Base-by-base conservation (phyloP, 1,284 basidiomycete species). In the Prillingera fragicola region DNA sequence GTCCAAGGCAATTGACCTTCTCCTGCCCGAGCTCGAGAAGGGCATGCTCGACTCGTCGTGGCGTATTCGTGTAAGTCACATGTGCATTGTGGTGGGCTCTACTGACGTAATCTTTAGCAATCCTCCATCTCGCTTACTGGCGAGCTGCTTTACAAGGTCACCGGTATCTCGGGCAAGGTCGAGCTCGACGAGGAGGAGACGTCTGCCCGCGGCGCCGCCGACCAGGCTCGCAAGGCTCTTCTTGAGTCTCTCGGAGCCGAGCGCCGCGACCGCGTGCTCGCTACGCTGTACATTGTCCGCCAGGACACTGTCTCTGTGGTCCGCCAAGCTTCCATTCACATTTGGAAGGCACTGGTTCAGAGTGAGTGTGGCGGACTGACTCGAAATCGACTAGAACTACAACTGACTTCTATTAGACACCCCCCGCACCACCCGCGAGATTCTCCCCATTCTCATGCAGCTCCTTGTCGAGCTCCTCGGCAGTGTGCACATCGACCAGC, bases 321-420 rank as follows among this genome's bases (percentile, higher is more conserved):
- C 28, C 82, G 95, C 35, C 86, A 91, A 69, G 82, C 89, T 3
- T 89, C 94, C 0, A 82, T 94, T 43, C 90, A 94, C 55, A 96
- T 97, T 55, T 99, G 95, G 95, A 98, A 98, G 73, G 92, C 88
- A 1, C 77, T 98, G 52, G 92, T 99, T 21, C 81, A 89, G 70
- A 98, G 76, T 68, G 71, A 72, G 51, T 71, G 9, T 14, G 17
- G 3, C 14, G 10, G 9, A 18, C 19, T 23, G 13, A 6, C 8
- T 12, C 24, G 10, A 10, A 8, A 15, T n/a, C 13, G 23, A 18
- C 15, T 9, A 24, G 17, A 19, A 19, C 17, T 7, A 12, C n/a
- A 33, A 33, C 17, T 33, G 32, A 19, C 32, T 21, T 29, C 17
- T 15, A 38, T 15, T 27, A 62, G 59, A 67, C 60, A 70, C 69